Percentiles rank a stretch among this genome's conserved stretches.
phyloP scores from a whole-genome alignment of 495 filamentous ascomycete genomes.

The Pyronema omphalodes region DNA sequence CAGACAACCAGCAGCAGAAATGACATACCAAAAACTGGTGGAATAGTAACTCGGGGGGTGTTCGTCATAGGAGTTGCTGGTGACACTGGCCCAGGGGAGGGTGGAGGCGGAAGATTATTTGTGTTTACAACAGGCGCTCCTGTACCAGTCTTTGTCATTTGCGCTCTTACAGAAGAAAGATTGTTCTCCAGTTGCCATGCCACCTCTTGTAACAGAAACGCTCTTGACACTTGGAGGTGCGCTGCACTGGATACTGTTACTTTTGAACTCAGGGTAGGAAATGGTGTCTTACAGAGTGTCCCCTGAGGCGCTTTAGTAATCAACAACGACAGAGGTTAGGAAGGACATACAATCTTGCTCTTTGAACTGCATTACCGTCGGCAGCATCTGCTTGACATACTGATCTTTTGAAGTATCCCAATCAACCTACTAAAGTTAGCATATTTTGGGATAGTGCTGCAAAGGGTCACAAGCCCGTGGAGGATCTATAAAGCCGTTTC shows the following conservation, averaged over 20 bases:
- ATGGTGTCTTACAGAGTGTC: constrained; percentile 46
- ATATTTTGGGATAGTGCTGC: background rate
- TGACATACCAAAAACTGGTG: too few species aligned
- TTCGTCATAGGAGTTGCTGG: background rate
- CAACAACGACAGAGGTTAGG: constrained; percentile 4
- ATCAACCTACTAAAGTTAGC: constrained; percentile 33
- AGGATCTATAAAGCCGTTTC: constrained; percentile 78
- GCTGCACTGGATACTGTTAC: constrained; percentile 25
- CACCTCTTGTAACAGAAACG: constrained; percentile 84
- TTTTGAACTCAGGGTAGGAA: background rate
- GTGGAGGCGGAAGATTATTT: constrained; percentile 32
- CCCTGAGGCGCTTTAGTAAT: constrained; percentile 40
- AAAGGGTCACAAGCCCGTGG: constrained; percentile 41
- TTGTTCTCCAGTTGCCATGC: constrained; percentile 91
- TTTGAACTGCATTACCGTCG: constrained; percentile 47
- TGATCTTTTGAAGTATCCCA: constrained; percentile 72
- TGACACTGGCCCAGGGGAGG: constrained; percentile 17
- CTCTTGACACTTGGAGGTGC: constrained; percentile 46
- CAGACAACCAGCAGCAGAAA: too few species aligned
- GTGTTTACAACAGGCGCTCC: constrained; percentile 26
- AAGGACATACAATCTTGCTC: constrained; percentile 56
- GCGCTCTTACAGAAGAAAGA: constrained; percentile 68
- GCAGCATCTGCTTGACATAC: constrained; percentile 76
- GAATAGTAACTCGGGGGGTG: background rate
- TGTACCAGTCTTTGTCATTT: constrained; percentile 60